Percentiles rank a stretch among this genome's conserved stretches.
phyloP scores from a whole-genome alignment of 176 grass and related monocot species.

The Hordeum marinum region DNA sequence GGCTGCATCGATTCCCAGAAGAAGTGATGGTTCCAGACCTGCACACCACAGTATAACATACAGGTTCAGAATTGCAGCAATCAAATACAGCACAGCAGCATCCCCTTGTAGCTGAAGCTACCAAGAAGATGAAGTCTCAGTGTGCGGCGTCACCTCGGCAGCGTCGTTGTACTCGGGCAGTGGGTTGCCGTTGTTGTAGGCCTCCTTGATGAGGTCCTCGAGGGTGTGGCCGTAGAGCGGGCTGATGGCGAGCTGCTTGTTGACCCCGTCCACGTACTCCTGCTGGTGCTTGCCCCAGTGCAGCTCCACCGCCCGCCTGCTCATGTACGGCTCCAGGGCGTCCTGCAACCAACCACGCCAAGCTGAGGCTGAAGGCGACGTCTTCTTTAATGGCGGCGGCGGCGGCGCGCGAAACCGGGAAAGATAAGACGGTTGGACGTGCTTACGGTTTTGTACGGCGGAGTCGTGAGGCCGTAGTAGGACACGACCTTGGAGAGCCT shows the following conservation, averaged over 20 bases:
- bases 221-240: constrained; percentile 77
- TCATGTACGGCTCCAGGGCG: constrained; percentile 91
- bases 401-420: neutral
- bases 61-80: neutral
- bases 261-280: constrained; percentile 64
- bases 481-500: constrained; percentile 42
- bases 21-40: constrained; percentile 95
- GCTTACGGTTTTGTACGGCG: constrained; percentile 76
- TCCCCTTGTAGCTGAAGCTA: neutral
- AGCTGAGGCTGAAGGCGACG: neutral
- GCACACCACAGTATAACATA: neutral
- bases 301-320: constrained; percentile 65
- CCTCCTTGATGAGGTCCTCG: constrained; percentile 85
- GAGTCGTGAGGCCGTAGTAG: constrained; percentile 72
- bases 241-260: constrained; percentile 68
- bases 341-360: constrained; percentile 30
- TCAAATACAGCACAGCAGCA: neutral
- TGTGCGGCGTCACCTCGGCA: constrained; percentile 39
- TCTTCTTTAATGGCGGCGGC: neutral
- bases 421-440: neutral
- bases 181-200: constrained; percentile 93
- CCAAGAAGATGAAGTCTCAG: neutral
- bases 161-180: constrained; percentile 83
- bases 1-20: constrained; percentile 98
- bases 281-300: constrained; percentile 85